A percentile compares a stretch with the other conserved stretches of the same genome.
These are phyloP conservation scores for Streptanthus diversifolius DNA, from an alignment of 345 rosid species.

Conservation along the genomic window DNA sequence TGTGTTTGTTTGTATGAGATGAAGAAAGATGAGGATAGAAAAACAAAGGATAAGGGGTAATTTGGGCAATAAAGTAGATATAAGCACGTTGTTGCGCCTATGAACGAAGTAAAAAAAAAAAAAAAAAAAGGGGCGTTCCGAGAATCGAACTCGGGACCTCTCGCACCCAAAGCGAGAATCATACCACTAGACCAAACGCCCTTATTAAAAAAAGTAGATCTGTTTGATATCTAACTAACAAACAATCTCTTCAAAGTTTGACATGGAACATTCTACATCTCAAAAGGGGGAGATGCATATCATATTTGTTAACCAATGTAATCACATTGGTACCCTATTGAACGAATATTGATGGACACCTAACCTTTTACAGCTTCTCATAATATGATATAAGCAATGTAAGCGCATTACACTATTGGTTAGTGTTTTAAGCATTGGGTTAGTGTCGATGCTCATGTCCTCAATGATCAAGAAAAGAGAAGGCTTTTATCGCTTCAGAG, in stretches of 20 bases:
- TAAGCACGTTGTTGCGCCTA: background rate
- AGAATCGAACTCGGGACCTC: slow-evolving; percentile 86
- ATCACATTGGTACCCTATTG: background rate
- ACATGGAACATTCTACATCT: too few species aligned
- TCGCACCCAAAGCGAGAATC: slow-evolving; percentile 94
- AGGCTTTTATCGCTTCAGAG: too few species aligned
- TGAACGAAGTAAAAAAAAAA: background rate
- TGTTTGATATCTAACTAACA: too few species aligned
- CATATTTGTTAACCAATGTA: background rate
- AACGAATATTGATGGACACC: too few species aligned
- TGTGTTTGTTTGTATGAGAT: background rate
- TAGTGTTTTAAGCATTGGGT: too few species aligned
- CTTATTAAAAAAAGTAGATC: background rate
- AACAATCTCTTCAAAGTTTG: too few species aligned
- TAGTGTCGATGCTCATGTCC: too few species aligned
- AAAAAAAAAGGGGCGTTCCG: slow-evolving; percentile 50
- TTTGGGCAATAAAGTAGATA: background rate
- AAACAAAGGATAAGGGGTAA: slow-evolving; percentile 29
- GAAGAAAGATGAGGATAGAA: slow-evolving; percentile 10
- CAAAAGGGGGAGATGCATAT: too few species aligned
- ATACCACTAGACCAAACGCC: slow-evolving; percentile 93
- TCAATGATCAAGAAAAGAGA: too few species aligned
- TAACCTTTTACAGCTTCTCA: background rate
- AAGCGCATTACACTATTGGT: too few species aligned
- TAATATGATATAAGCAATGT: too few species aligned